phyloP scores from a whole-genome alignment of 768 basidiomycete species.

The Termitomyces heimii region DNA sequence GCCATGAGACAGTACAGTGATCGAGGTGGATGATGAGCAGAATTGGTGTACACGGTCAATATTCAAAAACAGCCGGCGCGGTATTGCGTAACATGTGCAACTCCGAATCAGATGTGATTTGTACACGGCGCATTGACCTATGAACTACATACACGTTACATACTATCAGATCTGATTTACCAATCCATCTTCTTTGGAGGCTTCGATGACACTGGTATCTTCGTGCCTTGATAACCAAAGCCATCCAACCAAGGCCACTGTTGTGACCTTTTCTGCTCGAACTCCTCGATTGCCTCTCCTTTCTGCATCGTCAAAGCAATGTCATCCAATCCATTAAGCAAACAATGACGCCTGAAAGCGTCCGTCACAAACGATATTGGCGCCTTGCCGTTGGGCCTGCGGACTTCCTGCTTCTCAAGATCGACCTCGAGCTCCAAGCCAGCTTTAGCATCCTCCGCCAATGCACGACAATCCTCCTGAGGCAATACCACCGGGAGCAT shows the following conservation, averaged over 20 bases:
- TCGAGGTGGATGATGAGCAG: not conserved
- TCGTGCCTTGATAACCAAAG: conserved; percentile 79
- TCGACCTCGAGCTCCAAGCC: conserved; percentile 79
- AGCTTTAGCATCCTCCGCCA: conserved; percentile 72
- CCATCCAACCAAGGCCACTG: conserved; percentile 97
- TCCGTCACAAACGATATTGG: conserved; percentile 79
- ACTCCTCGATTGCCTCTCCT: conserved; percentile 61
- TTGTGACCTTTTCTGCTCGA: conserved; percentile 73
- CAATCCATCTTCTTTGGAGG: conserved; percentile 62
- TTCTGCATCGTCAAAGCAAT: conserved; percentile 91
- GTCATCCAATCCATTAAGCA: conserved; percentile 95
- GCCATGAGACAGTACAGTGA: not conserved
- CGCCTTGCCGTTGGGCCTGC: conserved; percentile 65
- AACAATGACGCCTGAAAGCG: conserved; percentile 86
- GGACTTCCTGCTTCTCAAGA: conserved; percentile 74
- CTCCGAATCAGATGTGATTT: not conserved
- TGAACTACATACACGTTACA: not conserved
- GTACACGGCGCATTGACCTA: not conserved
- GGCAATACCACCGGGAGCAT: conserved; percentile 78
- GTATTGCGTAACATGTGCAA: not conserved
- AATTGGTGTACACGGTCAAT: not conserved
- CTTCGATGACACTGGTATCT: conserved; percentile 52
- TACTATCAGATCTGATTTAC: conserved; percentile 35
- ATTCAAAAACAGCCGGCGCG: not conserved
- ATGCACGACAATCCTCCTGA: conserved; percentile 61